Evolutionary conservation across 371 early-diverging fungal species (phyloP), one percentile per base, ranked within the genome.

Genomic region (Fennellomyces sp.): DNA sequence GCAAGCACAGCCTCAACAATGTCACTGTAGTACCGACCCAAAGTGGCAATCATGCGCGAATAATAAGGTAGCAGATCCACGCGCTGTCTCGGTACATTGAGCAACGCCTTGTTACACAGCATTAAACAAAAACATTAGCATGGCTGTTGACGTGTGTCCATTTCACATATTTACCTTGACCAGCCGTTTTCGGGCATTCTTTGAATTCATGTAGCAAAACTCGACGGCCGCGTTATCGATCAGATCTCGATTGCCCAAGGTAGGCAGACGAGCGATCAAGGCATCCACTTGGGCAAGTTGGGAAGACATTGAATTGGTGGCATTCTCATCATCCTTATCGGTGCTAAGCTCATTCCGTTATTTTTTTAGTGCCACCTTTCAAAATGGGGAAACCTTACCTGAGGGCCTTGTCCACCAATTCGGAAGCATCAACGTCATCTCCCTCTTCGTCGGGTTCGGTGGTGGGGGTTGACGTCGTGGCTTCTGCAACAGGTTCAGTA

Each of bases 141-240:
- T 47, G 10, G 10, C n/a, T 50, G 7, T 29, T 31, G 23, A 28
- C 45, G 5, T 39, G 6, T 39, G 7, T 39, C n/a, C 17, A 39
- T 45, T 17, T 11, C 5, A 2, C 2, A 2, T 13, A 21, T 10
- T 25, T 58, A 82, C 82, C 60, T 87, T 85, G 13, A 91, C 80
- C 3, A 98, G 78, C 41, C 85, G 81, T n/a, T 86, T 90, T 31
- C 96, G 84, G 17, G 90, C 83, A 17, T 76, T 71, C 61, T 94
- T 94, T 47, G 84, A 88, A 73, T 96, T 97, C 17, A 93, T 65
- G 66, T 87, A 95, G 67, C 96, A 95, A 73, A 97, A 97, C 41
- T 97, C 94, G 13, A 96, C 89, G 0, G 98, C 97, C 2, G 90
- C 76, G 63, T 91, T 85, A 73, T 99, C 97, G 33, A 94, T 91